These are phyloP conservation scores for Vigna hirtella DNA, from an alignment of 306 rosid genomes.

Conservation along the genomic window DNA sequence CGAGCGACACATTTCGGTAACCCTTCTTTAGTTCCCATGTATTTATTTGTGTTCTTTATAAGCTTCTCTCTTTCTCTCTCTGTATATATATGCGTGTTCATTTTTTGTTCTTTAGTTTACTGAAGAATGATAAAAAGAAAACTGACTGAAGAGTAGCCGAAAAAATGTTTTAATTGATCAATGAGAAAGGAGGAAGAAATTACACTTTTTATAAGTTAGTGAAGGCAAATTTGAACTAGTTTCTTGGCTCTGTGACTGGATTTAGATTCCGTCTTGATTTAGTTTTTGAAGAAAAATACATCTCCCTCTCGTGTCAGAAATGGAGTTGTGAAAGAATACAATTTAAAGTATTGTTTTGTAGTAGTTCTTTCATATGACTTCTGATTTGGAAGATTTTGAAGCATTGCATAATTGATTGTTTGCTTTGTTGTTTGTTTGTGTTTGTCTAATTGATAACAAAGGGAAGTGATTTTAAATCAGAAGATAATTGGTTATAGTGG, in stretches of 20 bases:
- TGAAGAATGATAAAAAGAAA: neutral
- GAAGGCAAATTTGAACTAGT: neutral
- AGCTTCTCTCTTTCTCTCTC: neutral
- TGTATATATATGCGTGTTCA: neutral
- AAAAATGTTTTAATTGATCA: conserved; percentile 21
- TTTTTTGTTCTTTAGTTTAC: conserved; percentile 24
- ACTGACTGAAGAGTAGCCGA: neutral
- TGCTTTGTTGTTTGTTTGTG: neutral
- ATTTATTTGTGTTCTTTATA: too few species aligned
- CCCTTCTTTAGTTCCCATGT: neutral
- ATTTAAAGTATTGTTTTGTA: neutral
- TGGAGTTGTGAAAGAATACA: neutral
- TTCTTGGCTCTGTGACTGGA: neutral
- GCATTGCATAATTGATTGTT: neutral
- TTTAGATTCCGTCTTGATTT: neutral
- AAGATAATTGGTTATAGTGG: neutral
- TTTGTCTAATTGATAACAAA: neutral
- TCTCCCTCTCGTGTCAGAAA: neutral
- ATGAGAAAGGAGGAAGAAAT: neutral
- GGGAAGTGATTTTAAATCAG: neutral
- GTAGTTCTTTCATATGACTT: conserved; percentile 5
- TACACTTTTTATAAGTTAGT: neutral
- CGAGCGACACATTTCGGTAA: conserved; percentile 84
- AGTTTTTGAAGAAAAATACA: neutral
- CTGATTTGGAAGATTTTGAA: neutral